These are phyloP conservation scores for Tricholomella constricta DNA, from an alignment of 768 basidiomycete genomes.

Conservation along the genomic window DNA sequence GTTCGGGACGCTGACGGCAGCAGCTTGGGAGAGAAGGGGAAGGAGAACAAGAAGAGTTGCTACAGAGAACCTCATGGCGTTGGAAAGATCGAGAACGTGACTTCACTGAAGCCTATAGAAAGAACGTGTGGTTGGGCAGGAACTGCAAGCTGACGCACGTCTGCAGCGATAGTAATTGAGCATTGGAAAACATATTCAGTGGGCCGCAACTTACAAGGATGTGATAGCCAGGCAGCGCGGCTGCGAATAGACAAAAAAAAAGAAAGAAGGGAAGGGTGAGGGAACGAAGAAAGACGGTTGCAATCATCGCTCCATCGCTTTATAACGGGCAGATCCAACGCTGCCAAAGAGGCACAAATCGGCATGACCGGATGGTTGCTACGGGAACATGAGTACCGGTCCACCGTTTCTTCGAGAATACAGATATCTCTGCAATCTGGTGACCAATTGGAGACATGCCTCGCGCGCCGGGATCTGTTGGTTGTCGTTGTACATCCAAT, in stretches of 20 bases:
- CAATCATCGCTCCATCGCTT: constrained; percentile 9
- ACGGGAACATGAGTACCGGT: constrained; percentile 19
- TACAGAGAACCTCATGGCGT: constrained; percentile 52
- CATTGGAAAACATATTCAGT: background rate
- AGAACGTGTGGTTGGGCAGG: constrained; percentile 31
- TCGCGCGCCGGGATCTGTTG: constrained; percentile 7
- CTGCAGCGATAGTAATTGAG: constrained; percentile 5
- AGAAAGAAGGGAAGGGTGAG: constrained; percentile 22
- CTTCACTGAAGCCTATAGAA: constrained; percentile 53
- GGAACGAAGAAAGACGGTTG: constrained; percentile 19
- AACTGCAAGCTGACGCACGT: constrained; percentile 31
- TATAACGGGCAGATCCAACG: constrained; percentile 7
- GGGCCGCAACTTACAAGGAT: constrained; percentile 23
- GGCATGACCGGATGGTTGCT: constrained; percentile 21
- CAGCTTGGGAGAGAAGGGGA: constrained; percentile 40
- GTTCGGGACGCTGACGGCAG: constrained; percentile 25
- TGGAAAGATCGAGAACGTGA: constrained; percentile 31
- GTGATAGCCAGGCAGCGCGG: constrained; percentile 50
- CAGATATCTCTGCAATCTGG: too few species aligned
- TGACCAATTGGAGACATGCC: too few species aligned
- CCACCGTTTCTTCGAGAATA: background rate
- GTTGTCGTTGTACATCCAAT: constrained; percentile 8
- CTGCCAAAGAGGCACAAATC: constrained; percentile 1
- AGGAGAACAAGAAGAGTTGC: constrained; percentile 41
- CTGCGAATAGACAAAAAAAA: constrained; percentile 41